Percentiles rank a stretch among this genome's conserved stretches.
Evolutionary conservation across 2,329 filamentous ascomycete species (phyloP).

Genomic region (Fulvia fulva): DNA sequence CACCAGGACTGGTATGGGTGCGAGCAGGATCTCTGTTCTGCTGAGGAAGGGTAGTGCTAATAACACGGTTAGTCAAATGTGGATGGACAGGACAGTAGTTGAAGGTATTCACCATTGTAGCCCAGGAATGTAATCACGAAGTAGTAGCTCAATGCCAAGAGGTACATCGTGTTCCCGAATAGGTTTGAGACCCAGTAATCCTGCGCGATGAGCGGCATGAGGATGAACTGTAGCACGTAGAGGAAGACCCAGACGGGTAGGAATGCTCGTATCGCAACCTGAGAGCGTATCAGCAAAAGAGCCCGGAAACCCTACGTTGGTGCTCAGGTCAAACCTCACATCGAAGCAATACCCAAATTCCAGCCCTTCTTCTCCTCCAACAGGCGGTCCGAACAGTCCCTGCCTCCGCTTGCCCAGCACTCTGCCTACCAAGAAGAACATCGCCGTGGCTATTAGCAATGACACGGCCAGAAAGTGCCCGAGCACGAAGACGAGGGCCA

Average conservation of each 20-base stretch:
- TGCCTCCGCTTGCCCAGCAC: conserved; percentile 55
- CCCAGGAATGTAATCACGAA: conserved; percentile 66
- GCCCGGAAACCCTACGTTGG: neutral
- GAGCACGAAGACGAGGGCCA: conserved; percentile 48
- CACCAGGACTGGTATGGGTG: conserved; percentile 57
- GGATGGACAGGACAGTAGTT: neutral
- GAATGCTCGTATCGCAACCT: conserved; percentile 63
- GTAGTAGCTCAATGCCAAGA: conserved; percentile 63
- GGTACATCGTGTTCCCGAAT: conserved; percentile 62
- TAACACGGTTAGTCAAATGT: conserved; percentile 12
- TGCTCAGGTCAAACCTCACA: conserved; percentile 38
- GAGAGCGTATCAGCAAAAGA: conserved; percentile 6
- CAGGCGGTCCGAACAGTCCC: conserved; percentile 56
- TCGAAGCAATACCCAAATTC: conserved; percentile 72
- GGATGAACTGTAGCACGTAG: conserved; percentile 63
- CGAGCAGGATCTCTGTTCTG: conserved; percentile 62
- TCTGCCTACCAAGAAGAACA: conserved; percentile 61
- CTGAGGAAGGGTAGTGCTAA: conserved; percentile 61
- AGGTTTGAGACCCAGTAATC: conserved; percentile 56
- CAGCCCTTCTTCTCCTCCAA: conserved; percentile 49
- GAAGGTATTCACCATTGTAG: conserved; percentile 54
- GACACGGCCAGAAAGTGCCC: conserved; percentile 61
- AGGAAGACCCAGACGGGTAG: conserved; percentile 65
- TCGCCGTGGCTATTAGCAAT: conserved; percentile 57
- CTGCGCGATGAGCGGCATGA: conserved; percentile 57